Conservation (phyloP, 2,329 filamentous ascomycete species). For the Penicillium hesseltinei region DNA sequence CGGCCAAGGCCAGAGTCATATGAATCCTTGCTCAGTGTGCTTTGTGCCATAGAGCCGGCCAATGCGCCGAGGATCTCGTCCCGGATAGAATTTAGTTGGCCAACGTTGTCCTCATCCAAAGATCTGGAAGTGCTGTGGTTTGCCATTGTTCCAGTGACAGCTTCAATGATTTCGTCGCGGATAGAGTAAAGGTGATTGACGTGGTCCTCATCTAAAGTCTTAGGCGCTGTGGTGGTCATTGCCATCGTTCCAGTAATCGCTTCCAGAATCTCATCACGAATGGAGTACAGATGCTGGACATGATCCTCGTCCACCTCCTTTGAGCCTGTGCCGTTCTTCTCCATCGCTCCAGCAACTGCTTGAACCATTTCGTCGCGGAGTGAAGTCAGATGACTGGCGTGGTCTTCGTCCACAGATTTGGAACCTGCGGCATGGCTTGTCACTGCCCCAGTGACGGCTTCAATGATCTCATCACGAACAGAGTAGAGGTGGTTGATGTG, state of each 20-base stretch:
- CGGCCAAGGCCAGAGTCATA: constrained; percentile 47
- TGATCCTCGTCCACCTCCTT: constrained; percentile 17
- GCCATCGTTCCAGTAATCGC: constrained; percentile 46
- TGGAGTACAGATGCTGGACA: constrained; percentile 5
- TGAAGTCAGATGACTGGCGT: constrained; percentile 17
- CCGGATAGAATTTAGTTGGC: constrained; percentile 30
- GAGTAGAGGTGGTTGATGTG: constrained; percentile 20
- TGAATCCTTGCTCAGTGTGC: constrained; percentile 31
- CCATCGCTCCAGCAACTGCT: constrained; percentile 27
- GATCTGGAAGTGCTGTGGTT: constrained; percentile 12
- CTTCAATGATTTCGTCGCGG: constrained; percentile 30
- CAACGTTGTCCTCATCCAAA: constrained; percentile 27
- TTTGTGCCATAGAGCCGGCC: constrained; percentile 32
- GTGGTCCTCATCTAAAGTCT: constrained; percentile 14
- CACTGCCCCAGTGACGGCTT: constrained; percentile 29
- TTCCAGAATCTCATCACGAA: constrained; percentile 59
- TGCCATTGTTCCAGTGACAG: constrained; percentile 10
- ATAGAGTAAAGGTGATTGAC: constrained; percentile 11
- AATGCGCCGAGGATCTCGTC: constrained; percentile 38
- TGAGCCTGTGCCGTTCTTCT: constrained; percentile 20
- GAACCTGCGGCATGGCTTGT: constrained; percentile 22
- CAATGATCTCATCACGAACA: constrained; percentile 33
- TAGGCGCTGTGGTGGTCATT: neutral
- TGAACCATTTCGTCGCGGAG: constrained; percentile 34
- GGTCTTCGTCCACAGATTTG: constrained; percentile 22